Evolutionary conservation across 2,329 filamentous ascomycete species (phyloP), one percentile per base, ranked within the genome.

Genomic region (Bimuria novae-zelandiae): DNA sequence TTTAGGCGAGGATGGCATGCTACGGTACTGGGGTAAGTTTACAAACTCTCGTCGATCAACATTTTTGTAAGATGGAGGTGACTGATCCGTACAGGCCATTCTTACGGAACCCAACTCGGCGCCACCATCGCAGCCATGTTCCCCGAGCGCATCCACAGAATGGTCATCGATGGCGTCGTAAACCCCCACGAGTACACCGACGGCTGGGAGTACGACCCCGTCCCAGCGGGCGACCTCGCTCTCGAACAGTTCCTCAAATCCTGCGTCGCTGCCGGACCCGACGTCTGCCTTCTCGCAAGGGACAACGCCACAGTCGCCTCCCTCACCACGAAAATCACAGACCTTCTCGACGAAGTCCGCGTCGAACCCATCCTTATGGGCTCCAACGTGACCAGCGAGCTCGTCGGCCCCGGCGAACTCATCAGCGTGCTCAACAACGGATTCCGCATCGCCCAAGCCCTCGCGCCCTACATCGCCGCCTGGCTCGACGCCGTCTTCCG

Each of bases 261-360:
- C 43, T 87, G 84, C 60, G 75, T 80, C 60, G 66, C 74, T 29
- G 82, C 79, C 17, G 80, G 80, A 17, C n/a, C 36, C 7, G 46
- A 46, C 2, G 16, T 48, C 25, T 59, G 56, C 36, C 33, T 27
- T 4, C 42, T 59, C 19, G 45, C 48, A n/a, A 45, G 19, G 1
- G 22, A n/a, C 11, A 35, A 35, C 3, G 22, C 43, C 29, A 54
- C 22, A 25, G 51, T 11, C 22, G 7, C 40, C 40, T 12, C 8
- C 5, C 12, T 29, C 8, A 3, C 27, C 5, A 14, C n/a, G 10
- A 16, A 17, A 3, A n/a, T 29, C 40, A 22, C 14, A 3, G 16
- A n/a, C 40, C 11, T 43, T 17, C 12, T 43, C 7, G 23, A 43
- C 12, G 11, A 21, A 10, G 40, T 29, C 12, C 12, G 12, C 21